These are phyloP conservation scores for Lentinula detonsa DNA, from an alignment of 768 basidiomycete species.

Conservation along the genomic window DNA sequence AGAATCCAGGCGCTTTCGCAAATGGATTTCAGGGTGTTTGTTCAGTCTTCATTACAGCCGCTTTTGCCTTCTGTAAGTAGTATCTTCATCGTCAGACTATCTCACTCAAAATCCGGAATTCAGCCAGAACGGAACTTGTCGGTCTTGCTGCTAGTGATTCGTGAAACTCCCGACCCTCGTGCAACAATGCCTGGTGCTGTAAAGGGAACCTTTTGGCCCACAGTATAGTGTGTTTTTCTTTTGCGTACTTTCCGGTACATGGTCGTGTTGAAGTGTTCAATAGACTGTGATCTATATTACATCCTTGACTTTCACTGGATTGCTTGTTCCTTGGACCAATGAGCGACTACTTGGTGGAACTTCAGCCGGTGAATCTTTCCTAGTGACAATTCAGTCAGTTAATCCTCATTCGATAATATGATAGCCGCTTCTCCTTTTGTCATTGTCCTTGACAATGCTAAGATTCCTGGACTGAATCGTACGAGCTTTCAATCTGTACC, in stretches of 20 bases:
- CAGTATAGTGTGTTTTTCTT: slow-evolving; percentile 20
- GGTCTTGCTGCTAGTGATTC: slow-evolving; percentile 37
- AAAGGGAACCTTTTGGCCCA: slow-evolving; percentile 40
- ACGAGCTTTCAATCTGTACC: slow-evolving; percentile 2
- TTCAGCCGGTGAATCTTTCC: slow-evolving; percentile 21
- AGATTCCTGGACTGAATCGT: slow-evolving; percentile 37
- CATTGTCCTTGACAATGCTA: slow-evolving; percentile 32
- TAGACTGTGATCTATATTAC: slow-evolving; percentile 40
- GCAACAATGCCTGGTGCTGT: slow-evolving; percentile 23
- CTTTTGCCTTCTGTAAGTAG: slow-evolving; percentile 6
- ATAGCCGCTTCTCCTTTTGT: slow-evolving; percentile 39
- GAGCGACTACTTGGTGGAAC: slow-evolving; percentile 27
- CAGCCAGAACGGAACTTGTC: slow-evolving; percentile 41
- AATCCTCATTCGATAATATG: not conserved
- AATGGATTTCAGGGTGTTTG: slow-evolving; percentile 33
- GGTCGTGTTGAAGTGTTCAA: not conserved
- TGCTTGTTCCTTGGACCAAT: slow-evolving; percentile 31
- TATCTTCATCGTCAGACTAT: too few relatives aligned
- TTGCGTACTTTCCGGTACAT: not conserved
- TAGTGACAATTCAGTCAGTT: not conserved
- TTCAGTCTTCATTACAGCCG: slow-evolving; percentile 18
- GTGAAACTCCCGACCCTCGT: slow-evolving; percentile 30
- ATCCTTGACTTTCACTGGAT: slow-evolving; percentile 36
- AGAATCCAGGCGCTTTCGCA: slow-evolving; percentile 33
- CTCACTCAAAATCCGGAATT: not conserved